phyloP scores from a whole-genome alignment of 192 early-diverging fungal genomes.

The Phlyctochytrium planicorne region DNA sequence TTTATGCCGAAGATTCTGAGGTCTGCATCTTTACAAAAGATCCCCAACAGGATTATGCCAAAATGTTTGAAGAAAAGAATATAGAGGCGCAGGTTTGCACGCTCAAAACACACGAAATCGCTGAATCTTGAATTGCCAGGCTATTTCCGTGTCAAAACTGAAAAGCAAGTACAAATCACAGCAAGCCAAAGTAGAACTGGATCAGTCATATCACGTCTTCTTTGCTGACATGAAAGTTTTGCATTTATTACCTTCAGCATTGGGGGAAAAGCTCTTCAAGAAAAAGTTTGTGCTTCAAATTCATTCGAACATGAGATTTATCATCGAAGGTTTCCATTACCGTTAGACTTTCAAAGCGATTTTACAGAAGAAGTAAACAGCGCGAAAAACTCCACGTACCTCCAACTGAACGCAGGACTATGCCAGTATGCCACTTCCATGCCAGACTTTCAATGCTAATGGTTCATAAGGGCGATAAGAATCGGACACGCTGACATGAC shows the following conservation, averaged over 20 bases:
- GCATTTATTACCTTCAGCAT: constrained; percentile 66
- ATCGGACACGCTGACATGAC: too few species aligned
- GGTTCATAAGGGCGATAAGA: too few species aligned
- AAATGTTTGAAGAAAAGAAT: constrained; percentile 49
- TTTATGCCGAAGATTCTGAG: constrained; percentile 24
- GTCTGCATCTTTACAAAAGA: constrained; percentile 91
- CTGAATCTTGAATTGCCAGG: constrained; percentile 36
- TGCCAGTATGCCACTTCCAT: constrained; percentile 57
- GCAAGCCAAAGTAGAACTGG: constrained; percentile 76
- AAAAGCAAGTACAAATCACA: constrained; percentile 76
- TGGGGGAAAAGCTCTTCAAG: constrained; percentile 81
- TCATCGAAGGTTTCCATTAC: constrained; percentile 62
- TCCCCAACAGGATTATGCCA: constrained; percentile 75
- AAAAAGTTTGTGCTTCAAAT: constrained; percentile 62
- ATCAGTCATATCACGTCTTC: constrained; percentile 79
- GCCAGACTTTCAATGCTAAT: too few species aligned
- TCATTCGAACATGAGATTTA: constrained; percentile 5
- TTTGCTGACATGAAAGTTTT: constrained; percentile 83
- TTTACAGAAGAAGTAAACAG: constrained; percentile 61
- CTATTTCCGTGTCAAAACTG: constrained; percentile 77
- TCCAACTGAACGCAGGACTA: constrained; percentile 56
- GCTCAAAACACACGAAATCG: too few species aligned
- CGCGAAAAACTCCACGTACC: constrained; percentile 63
- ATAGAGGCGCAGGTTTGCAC: not conserved
- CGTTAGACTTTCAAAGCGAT: constrained; percentile 66